phyloP scores from a whole-genome alignment of 306 rosid species.

The Trifolium repens region DNA sequence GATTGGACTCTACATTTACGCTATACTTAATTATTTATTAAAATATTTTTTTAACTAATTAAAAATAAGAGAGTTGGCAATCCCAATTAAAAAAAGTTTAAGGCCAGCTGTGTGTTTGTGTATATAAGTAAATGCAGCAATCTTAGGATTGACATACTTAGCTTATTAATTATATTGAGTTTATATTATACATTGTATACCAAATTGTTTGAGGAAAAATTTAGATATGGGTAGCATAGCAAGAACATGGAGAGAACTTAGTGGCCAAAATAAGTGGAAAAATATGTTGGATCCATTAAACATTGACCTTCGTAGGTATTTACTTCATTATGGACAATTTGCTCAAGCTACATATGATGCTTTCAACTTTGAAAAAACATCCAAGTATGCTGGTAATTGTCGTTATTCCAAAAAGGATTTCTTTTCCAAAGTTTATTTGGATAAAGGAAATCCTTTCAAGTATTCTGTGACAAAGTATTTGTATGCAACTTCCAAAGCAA shows the following conservation, averaged over 20 bases:
- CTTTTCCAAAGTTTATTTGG: conserved; percentile 58
- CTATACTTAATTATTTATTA: not conserved
- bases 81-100: not conserved
- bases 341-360: conserved; percentile 73
- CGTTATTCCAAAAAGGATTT: conserved; percentile 50
- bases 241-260: conserved; percentile 48
- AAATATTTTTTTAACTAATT: not conserved
- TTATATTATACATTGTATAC: not conserved
- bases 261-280: conserved; percentile 63
- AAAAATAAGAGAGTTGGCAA: not conserved
- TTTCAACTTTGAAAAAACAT: conserved; percentile 59
- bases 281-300: conserved; percentile 64
- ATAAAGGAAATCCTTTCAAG: conserved; percentile 50
- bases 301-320: conserved; percentile 65
- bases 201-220: not conserved
- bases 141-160: not conserved
- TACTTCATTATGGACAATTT: conserved; percentile 71
- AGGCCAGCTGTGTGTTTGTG: not conserved
- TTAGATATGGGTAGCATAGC: conserved; percentile 19
- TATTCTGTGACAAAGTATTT: conserved; percentile 63
- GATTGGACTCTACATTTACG: too few relatives aligned
- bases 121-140: not conserved
- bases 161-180: not conserved
- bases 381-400: conserved; percentile 64
- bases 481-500: conserved; percentile 65